Base-by-base conservation (phyloP, 768 basidiomycete species). In the Rhizopogon vesiculosus region DNA sequence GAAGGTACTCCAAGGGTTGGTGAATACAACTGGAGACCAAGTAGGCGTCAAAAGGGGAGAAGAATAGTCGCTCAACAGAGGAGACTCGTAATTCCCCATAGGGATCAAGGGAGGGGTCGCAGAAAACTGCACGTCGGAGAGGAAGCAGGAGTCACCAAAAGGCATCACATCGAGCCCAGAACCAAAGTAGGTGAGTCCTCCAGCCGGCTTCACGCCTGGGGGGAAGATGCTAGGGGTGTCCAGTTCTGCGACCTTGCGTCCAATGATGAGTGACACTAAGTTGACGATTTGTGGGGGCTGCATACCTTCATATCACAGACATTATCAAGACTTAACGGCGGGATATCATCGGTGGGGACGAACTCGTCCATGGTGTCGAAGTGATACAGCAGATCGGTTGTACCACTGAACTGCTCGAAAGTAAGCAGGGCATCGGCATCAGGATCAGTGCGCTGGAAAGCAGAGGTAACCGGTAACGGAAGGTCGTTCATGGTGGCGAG, bases 301-400 rank as follows among this genome's bases (percentile, higher is more conserved):
- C 69, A 54, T 56, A 72, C 70, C 58, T 62, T 46, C 40, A 46
- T 9, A 48, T 53, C 42, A 45, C 38, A n/a, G 40, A 28, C 48
- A 15, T 40, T 31, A 54, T 70, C 65, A 15, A 76, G 67, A 41
- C 66, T 63, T 39, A 76, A 62, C 51, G 61, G 50, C 6, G 74
- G 74, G 43, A 76, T 77, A 1, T 73, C 68, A 5, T 64, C 57
- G 15, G 68, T 77, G 7, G 68, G 49, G 10, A 76, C 66, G 39
- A 75, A 77, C 6, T 49, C 63, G 8, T 58, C 58, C 15, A 51
- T 16, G 15, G 19, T 19, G 6, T 49, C 50, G 5, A 22, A 28
- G 1, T 61, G 61, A 51, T 59, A 59, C 50, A 56, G 39, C 7
- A 62, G 33, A 40, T 63, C 64, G n/a, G 69, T 61, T 31, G 68